These are phyloP conservation scores for Lactarius trivialis DNA, from an alignment of 768 basidiomycete species.

Conservation along the genomic window DNA sequence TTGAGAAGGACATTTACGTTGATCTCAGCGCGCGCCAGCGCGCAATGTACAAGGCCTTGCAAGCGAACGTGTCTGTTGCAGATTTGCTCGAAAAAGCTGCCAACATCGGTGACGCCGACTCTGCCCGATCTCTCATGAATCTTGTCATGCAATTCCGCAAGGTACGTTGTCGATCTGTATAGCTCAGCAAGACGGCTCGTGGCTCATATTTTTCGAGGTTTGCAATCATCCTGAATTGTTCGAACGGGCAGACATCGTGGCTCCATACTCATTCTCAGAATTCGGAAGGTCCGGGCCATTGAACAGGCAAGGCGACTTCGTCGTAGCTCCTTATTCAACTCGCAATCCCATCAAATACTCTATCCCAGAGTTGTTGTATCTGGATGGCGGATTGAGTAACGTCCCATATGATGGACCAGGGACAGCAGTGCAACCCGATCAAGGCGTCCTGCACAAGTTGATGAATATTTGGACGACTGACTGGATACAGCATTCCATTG, in stretches of 20 bases:
- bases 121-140: constrained; percentile 94
- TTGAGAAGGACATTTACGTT: constrained; percentile 92
- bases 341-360: constrained; percentile 76
- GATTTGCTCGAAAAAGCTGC: constrained; percentile 92
- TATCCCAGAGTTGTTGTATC: constrained; percentile 71
- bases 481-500: constrained; percentile 65
- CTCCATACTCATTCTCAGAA: constrained; percentile 83
- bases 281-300: constrained; percentile 78
- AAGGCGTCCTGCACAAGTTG: constrained; percentile 52
- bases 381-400: constrained; percentile 66
- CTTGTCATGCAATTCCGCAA: constrained; percentile 99
- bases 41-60: constrained; percentile 78
- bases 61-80: constrained; percentile 90
- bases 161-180: constrained; percentile 35
- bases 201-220: constrained; percentile 44
- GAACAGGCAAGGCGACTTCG: constrained; percentile 81
- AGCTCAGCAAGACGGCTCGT: not conserved
- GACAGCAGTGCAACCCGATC: constrained; percentile 40
- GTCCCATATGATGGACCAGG: constrained; percentile 52
- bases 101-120: constrained; percentile 84
- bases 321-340: constrained; percentile 79
- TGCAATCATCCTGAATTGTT: constrained; percentile 99
- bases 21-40: constrained; percentile 92
- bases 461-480: constrained; percentile 91
- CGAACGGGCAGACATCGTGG: constrained; percentile 91